Base-by-base conservation (phyloP, 2,329 filamentous ascomycete species). In the Hypoxylon sp. region DNA sequence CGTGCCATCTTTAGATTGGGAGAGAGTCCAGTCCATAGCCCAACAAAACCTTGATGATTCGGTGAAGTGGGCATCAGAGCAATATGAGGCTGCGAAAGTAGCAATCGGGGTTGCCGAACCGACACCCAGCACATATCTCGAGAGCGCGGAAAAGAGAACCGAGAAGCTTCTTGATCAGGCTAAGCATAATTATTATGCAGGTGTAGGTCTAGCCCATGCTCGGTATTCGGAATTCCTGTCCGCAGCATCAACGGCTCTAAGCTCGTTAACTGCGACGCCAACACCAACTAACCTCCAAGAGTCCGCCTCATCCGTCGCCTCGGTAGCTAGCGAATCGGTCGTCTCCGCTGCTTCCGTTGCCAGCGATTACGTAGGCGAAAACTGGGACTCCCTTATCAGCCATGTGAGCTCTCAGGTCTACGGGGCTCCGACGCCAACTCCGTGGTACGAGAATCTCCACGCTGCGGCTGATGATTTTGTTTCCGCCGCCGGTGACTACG, bases 211-310 rank as follows among this genome's bases (percentile, higher is more conserved):
- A 48, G 93, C 94, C 0, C 91, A 97, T 74, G 92, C 90, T 47
- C 88, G 91, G 39, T 96, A 96, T 78, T 89, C 90, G 4, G 90
- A 91, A 54, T 95, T 96, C 75, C 71, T 96, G 1, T 85, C 85
- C 11, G 89, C 90, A 3, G 93, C 92, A 6, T 93, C 91, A 9
- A 89, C 87, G 37, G 92, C 90, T 19, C 83, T 93, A 44, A 90
- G 88, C 61, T 84, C 84, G 1, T 67, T 85, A 42, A 87, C 85
- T 0, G 88, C 88, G 5, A 87, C 88, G 10, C 87, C 89, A 14
- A 90, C 87, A 0, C 86, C 88, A 2, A 88, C 84, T 0, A 81
- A 89, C 54, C 74, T 86, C n/a, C 81, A 80, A 1, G 85, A 82
- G 24, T 83, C 84, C 14, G 81, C 83, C 0, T 86, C 84, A 5